These are phyloP conservation scores for Heritiera fomes DNA, from an alignment of 345 rosid genomes.

Conservation along the genomic window DNA sequence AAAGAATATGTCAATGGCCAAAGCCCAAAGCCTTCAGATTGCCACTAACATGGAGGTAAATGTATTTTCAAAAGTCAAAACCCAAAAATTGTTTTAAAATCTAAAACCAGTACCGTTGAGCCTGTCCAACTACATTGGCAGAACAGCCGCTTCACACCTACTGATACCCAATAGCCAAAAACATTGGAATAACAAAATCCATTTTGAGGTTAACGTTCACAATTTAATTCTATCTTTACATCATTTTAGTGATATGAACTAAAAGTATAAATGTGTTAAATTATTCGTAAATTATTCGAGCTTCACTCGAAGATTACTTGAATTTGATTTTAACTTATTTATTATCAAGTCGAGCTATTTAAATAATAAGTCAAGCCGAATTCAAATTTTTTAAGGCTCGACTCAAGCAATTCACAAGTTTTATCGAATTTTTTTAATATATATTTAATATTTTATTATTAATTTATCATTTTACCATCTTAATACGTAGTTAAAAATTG, in stretches of 20 bases:
- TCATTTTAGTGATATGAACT: background rate
- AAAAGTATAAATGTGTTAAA: no score
- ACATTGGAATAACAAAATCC: background rate
- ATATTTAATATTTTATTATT: no score
- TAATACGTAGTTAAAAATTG: no score
- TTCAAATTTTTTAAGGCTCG: no score
- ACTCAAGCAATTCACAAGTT: no score
- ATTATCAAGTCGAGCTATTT: no score
- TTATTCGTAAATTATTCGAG: no score
- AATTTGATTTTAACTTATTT: no score
- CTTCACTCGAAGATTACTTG: no score
- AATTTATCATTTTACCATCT: no score
- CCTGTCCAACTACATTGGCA: background rate
- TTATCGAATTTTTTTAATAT: no score
- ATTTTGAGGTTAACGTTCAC: background rate
- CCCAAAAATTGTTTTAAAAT: background rate
- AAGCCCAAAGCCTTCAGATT: background rate
- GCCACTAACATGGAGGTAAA: slow-evolving; percentile 1
- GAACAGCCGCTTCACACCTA: background rate
- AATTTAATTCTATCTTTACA: background rate
- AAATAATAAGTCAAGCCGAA: no score
- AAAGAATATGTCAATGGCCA: background rate
- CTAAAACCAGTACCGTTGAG: background rate
- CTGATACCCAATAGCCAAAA: background rate
- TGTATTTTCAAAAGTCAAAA: background rate